Conservation (phyloP, 2,329 filamentous ascomycete genomes). For the Fusarium globosum region DNA sequence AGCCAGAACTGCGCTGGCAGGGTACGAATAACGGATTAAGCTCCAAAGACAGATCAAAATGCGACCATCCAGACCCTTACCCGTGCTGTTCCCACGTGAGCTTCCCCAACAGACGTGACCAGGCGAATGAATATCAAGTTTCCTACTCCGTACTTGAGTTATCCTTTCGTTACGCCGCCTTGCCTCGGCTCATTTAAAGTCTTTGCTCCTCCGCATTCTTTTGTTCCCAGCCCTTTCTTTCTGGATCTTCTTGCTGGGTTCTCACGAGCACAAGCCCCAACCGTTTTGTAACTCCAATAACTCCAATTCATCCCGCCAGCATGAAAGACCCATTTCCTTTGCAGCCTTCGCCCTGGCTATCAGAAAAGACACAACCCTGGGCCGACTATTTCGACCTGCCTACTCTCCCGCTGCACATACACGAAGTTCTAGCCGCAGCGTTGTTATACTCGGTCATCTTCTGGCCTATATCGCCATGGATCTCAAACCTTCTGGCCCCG, state of each 20-base stretch:
- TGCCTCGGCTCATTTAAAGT: slow-evolving; percentile 10
- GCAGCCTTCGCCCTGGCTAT: slow-evolving; percentile 67
- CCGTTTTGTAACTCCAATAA: neutral
- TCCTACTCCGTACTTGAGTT: neutral
- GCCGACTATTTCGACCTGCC: slow-evolving; percentile 71
- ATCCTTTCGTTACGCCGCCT: slow-evolving; percentile 8
- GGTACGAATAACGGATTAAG: slow-evolving; percentile 13
- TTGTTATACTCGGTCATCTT: slow-evolving; percentile 76
- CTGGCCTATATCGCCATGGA: slow-evolving; percentile 71
- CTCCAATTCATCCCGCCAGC: slow-evolving; percentile 31
- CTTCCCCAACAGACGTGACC: slow-evolving; percentile 41
- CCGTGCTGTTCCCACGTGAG: slow-evolving; percentile 41
- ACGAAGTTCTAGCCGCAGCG: slow-evolving; percentile 77
- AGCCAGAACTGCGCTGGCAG: neutral
- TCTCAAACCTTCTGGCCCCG: slow-evolving; percentile 73
- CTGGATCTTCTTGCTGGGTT: neutral
- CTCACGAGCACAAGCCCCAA: neutral
- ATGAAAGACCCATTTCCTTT: slow-evolving; percentile 83
- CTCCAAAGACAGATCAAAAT: slow-evolving; percentile 7
- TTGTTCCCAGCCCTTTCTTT: neutral
- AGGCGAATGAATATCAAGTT: neutral
- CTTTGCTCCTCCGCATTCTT: neutral
- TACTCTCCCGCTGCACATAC: slow-evolving; percentile 79
- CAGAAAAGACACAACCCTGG: slow-evolving; percentile 69
- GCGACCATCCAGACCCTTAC: slow-evolving; percentile 26